A percentile compares a stretch with the other conserved stretches of the same genome.
These are phyloP conservation scores for Myriosclerotinia curreyana DNA, from an alignment of 2,329 filamentous ascomycete species.

Conservation along the genomic window DNA sequence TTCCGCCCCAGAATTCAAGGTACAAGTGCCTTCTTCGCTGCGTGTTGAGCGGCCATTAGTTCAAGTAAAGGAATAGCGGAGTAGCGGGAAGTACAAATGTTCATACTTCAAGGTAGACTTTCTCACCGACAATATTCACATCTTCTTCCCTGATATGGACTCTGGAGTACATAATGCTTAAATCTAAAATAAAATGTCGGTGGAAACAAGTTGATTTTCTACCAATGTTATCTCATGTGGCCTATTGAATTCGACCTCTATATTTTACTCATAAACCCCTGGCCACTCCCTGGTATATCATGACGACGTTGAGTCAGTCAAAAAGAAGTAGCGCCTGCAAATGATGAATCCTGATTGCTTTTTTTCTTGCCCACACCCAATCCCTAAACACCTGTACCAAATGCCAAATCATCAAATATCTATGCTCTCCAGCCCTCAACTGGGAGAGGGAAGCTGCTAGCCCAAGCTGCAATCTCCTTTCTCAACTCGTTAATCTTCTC, in stretches of 20 bases:
- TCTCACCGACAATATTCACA: neutral
- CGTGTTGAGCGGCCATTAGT: neutral
- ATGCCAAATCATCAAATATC: slow-evolving; percentile 23
- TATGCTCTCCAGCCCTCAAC: slow-evolving; percentile 64
- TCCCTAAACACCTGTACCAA: slow-evolving; percentile 27
- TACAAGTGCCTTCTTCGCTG: too few relatives aligned
- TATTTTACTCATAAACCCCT: slow-evolving; percentile 15
- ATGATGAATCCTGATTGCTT: slow-evolving; percentile 25
- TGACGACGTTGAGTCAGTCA: slow-evolving; percentile 36
- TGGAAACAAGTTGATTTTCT: slow-evolving; percentile 19
- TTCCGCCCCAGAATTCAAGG: too few relatives aligned
- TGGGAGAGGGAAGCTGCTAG: slow-evolving; percentile 86
- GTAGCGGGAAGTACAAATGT: neutral
- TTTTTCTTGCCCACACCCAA: slow-evolving; percentile 22
- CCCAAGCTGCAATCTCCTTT: slow-evolving; percentile 88
- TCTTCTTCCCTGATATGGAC: neutral
- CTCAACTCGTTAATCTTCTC: slow-evolving; percentile 79
- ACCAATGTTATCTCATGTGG: slow-evolving; percentile 13
- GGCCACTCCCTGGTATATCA: slow-evolving; percentile 24
- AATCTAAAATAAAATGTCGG: neutral
- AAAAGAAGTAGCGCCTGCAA: slow-evolving; percentile 25
- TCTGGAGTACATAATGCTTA: neutral
- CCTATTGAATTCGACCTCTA: slow-evolving; percentile 20
- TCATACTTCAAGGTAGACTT: too few relatives aligned
- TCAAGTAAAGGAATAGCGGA: too few relatives aligned